Evolutionary conservation across 2,329 filamentous ascomycete species (phyloP).

Genomic region (Didymella segeticola): DNA sequence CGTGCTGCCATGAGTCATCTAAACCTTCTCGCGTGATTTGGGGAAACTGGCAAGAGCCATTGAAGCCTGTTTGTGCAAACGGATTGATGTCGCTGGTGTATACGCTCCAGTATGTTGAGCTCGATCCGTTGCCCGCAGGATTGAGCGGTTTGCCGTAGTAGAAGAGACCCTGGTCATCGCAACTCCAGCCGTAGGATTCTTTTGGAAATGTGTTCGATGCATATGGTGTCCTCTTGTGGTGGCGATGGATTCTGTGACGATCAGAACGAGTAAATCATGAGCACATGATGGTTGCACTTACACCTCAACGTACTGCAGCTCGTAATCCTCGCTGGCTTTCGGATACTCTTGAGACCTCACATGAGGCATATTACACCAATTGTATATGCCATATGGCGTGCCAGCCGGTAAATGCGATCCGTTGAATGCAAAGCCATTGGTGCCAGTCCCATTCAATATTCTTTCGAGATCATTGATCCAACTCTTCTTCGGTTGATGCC

Average conservation of each 20-base stretch:
- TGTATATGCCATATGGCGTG: conserved; percentile 69
- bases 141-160: conserved; percentile 69
- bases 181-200: conserved; percentile 76
- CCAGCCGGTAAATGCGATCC: conserved; percentile 64
- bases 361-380: conserved; percentile 90
- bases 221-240: conserved; percentile 86
- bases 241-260: conserved; percentile 67
- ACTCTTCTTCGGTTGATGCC: conserved; percentile 46
- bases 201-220: conserved; percentile 76
- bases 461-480: conserved; percentile 67
- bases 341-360: conserved; percentile 72
- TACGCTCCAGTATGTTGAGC: conserved; percentile 70
- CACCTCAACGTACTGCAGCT: conserved; percentile 78
- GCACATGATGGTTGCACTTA: conserved; percentile 44
- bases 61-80: conserved; percentile 70
- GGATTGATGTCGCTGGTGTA: conserved; percentile 70
- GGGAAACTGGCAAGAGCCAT: conserved; percentile 79
- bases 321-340: conserved; percentile 61
- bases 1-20: conserved; percentile 77
- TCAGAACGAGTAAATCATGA: neutral
- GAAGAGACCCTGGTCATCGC: conserved; percentile 72
- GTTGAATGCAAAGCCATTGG: conserved; percentile 78
- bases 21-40: conserved; percentile 77
- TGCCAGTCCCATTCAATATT: conserved; percentile 65
- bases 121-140: conserved; percentile 55